Evolutionary conservation across 2,329 filamentous ascomycete genomes (phyloP).

Genomic region (Clonostachys chloroleuca): DNA sequence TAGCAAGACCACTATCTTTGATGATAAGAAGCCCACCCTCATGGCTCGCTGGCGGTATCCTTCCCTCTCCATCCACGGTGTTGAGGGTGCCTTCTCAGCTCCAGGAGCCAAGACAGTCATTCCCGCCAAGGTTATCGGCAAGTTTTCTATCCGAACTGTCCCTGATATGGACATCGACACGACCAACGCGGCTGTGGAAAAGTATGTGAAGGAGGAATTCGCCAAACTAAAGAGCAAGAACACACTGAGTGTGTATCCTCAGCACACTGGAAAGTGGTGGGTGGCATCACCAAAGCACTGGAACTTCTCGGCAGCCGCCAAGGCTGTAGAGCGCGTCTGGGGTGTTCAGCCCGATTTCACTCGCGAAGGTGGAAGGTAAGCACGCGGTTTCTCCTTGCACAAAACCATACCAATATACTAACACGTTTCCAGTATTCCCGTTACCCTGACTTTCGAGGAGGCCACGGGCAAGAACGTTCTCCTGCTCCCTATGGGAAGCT

Average conservation of each 20-base stretch:
- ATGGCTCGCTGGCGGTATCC: conserved; percentile 97
- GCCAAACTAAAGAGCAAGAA: conserved; percentile 91
- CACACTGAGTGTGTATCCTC: conserved; percentile 72
- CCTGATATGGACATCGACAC: conserved; percentile 93
- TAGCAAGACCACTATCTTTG: conserved; percentile 79
- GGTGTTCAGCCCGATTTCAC: conserved; percentile 92
- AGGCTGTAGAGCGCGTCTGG: conserved; percentile 95
- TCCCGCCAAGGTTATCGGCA: conserved; percentile 94
- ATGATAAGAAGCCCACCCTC: conserved; percentile 85
- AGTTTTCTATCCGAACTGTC: conserved; percentile 97
- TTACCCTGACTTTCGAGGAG: conserved; percentile 95
- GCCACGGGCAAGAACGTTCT: conserved; percentile 97
- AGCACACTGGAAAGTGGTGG: conserved; percentile 98
- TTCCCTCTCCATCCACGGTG: conserved; percentile 87
- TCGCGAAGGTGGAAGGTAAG: conserved; percentile 84
- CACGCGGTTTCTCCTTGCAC: conserved; percentile 3
- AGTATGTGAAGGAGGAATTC: conserved; percentile 80
- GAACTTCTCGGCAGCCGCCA: conserved; percentile 93
- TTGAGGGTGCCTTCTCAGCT: conserved; percentile 91
- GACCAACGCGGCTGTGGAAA: conserved; percentile 81
- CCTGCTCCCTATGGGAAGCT: conserved; percentile 93
- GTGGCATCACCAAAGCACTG: conserved; percentile 96
- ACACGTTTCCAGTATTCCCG: conserved; percentile 68
- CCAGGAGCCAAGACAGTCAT: conserved; percentile 98
- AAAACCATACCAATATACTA: conserved; percentile 1